A percentile compares a stretch with the other conserved stretches of the same genome.
These are phyloP conservation scores for Carex kokanica DNA, from an alignment of 176 grass and related monocot species.

Conservation along the genomic window DNA sequence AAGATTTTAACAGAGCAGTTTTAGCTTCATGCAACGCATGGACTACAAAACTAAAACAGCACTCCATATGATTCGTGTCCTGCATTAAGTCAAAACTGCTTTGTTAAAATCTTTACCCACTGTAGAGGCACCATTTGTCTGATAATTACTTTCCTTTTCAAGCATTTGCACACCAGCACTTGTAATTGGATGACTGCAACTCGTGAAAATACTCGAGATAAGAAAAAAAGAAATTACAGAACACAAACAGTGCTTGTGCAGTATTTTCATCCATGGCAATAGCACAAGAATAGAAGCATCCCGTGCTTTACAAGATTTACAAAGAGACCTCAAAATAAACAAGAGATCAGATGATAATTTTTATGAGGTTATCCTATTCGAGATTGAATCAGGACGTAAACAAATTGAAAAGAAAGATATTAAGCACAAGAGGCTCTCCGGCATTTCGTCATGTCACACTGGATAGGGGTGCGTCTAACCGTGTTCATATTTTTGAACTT, in stretches of 20 bases:
- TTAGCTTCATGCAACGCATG: too few relatives aligned
- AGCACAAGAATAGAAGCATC: background rate
- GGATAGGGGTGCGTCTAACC: background rate
- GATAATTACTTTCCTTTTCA: background rate
- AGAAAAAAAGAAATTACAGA: background rate
- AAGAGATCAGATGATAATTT: background rate
- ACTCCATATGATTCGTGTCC: too few relatives aligned
- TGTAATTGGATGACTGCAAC: background rate
- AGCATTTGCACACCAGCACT: background rate
- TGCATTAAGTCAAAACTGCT: too few relatives aligned
- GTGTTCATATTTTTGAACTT: slow-evolving; percentile 22
- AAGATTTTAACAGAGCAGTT: too few relatives aligned
- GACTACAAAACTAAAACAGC: too few relatives aligned
- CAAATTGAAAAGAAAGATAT: background rate
- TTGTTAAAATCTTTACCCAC: too few relatives aligned
- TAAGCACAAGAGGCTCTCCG: slow-evolving; percentile 28
- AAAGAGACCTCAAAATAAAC: background rate
- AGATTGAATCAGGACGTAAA: slow-evolving; percentile 7
- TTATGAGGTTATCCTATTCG: background rate
- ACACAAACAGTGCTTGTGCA: background rate
- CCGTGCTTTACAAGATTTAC: background rate
- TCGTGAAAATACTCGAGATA: background rate
- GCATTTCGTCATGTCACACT: background rate
- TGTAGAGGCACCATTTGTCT: background rate
- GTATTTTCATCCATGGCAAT: background rate